These are phyloP conservation scores for Lodderomyces theae DNA, from an alignment of 1,139 yeast genomes.

Conservation along the genomic window DNA sequence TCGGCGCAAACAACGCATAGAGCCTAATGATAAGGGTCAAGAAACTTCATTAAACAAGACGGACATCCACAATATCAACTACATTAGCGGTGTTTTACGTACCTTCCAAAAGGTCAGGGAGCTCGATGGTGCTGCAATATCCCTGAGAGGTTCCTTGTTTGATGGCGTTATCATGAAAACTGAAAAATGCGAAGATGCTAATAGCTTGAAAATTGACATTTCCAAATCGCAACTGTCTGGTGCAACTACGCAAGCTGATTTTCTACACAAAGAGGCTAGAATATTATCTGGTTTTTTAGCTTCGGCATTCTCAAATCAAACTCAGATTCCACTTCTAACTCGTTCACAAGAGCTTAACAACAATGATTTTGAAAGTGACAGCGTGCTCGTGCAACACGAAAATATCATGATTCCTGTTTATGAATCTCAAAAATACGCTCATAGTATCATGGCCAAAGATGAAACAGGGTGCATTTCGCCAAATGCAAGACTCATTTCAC, in stretches of 20 bases:
- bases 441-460: conserved; percentile 38
- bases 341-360: conserved; percentile 20
- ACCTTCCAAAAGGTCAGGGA: conserved; percentile 35
- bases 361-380: conserved; percentile 13
- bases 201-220: neutral
- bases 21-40: neutral
- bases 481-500: conserved; percentile 33
- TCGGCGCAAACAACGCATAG: conserved; percentile 1
- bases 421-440: conserved; percentile 33
- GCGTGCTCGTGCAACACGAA: conserved; percentile 35
- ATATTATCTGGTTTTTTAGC: conserved; percentile 26
- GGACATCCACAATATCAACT: conserved; percentile 35
- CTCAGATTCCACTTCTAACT: conserved; percentile 29
- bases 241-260: conserved; percentile 15
- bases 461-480: conserved; percentile 33
- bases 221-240: neutral
- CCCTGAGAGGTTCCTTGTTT: neutral
- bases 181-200: no score
- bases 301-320: conserved; percentile 22
- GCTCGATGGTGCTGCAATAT: conserved; percentile 26
- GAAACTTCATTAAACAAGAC: conserved; percentile 17
- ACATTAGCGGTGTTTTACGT: conserved; percentile 30
- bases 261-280: conserved; percentile 28
- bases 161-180: neutral
- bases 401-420: conserved; percentile 37